phyloP scores from a whole-genome alignment of 2,329 filamentous ascomycete genomes.

The Pseudogymnoascus sp. region DNA sequence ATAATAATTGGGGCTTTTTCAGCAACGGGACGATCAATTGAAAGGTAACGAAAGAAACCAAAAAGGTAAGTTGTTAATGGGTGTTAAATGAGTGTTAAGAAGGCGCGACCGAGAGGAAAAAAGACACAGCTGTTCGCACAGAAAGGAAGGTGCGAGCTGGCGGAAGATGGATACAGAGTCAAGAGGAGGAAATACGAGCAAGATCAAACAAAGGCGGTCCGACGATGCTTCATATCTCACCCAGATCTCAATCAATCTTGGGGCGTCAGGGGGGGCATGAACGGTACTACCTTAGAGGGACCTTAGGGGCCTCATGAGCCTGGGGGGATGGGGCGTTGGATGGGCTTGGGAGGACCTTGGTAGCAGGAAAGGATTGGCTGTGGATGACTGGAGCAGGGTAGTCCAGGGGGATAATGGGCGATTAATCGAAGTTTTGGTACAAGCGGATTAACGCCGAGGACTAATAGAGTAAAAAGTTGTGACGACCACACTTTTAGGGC shows the following conservation, averaged over 20 bases:
- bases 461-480: neutral
- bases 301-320: neutral
- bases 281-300: neutral
- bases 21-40: neutral
- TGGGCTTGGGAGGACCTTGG: neutral
- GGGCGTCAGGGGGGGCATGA: constrained; percentile 1
- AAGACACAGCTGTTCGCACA: neutral
- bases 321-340: neutral
- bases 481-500: neutral
- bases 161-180: neutral
- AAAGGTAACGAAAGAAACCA: neutral
- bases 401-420: neutral
- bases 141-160: neutral
- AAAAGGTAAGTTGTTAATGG: constrained; percentile 3
- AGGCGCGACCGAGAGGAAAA: neutral
- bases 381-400: neutral
- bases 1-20: neutral
- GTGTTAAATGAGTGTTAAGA: neutral
- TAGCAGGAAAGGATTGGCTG: neutral
- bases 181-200: neutral
- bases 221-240: constrained; percentile 4
- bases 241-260: constrained; percentile 5
- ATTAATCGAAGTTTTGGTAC: neutral
- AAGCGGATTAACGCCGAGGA: neutral
- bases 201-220: constrained; percentile 5